Percentiles rank a stretch among this genome's conserved stretches.
Evolutionary conservation across 345 rosid genomes (phyloP).

Genomic region (Gynandropsis gynandra): DNA sequence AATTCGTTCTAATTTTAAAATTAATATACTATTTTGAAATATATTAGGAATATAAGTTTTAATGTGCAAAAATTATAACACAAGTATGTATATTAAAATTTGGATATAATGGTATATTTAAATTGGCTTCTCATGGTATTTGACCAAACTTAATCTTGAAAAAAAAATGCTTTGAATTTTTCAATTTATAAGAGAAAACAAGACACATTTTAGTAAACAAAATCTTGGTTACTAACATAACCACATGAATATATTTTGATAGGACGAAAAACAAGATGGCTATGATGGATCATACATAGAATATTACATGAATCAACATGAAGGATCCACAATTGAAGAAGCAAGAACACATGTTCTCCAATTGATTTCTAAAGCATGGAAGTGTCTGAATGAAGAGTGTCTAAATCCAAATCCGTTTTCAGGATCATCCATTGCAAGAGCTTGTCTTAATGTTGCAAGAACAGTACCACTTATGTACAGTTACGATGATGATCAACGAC

Average conservation of each 20-base stretch:
- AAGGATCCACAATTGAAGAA: conserved; percentile 22
- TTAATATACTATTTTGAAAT: no score
- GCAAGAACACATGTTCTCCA: conserved; percentile 27
- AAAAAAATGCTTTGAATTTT: no score
- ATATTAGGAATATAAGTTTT: no score
- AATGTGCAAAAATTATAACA: no score
- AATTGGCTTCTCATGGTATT: no score
- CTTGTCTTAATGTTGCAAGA: conserved; percentile 35
- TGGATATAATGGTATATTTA: no score
- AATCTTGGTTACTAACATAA: no score
- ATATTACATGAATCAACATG: conserved; percentile 41
- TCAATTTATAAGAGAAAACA: no score
- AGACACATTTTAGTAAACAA: no score
- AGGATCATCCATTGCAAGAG: conserved; percentile 22
- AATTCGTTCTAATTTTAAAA: no score
- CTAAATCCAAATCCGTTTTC: conserved; percentile 32
- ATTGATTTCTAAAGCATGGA: conserved; percentile 51
- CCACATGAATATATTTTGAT: neutral
- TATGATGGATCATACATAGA: conserved; percentile 53
- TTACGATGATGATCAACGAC: conserved; percentile 27
- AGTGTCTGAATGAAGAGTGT: conserved; percentile 41
- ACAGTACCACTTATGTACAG: conserved; percentile 43
- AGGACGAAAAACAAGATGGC: conserved; percentile 54
- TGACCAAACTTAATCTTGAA: no score
- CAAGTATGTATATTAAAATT: no score